Base-by-base conservation (phyloP, 305 asterid species). In the Solanum hybrid region DNA sequence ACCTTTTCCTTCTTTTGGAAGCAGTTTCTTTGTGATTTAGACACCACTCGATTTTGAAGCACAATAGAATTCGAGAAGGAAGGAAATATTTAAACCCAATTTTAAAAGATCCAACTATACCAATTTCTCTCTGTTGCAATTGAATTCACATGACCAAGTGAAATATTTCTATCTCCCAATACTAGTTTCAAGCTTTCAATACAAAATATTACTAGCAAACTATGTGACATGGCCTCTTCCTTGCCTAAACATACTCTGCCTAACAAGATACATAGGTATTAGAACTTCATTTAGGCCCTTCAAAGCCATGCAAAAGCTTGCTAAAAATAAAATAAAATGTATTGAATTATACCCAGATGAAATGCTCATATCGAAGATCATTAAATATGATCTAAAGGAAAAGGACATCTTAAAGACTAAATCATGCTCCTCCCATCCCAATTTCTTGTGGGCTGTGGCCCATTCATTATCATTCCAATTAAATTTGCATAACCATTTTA, bases 361-460 rank as follows among this genome's bases (percentile, higher is more conserved):
- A 36, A 79, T n/a, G 8, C 86, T 36, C 61, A 36, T 32, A 78
- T 24, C 7, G 6, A n/a, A 34, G 33, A 37, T 36, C 33, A 37
- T 36, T 79, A 37, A 79, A 36, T 37, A 79, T 79, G 61, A 79
- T 79, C 51, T 79, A 37, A 79, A 79, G 14, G 32, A 79, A 37
- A 83, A 83, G 33, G 38, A 45, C 29, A 45, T 83, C 33, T 83
- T 45, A 83, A 45, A 29, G 73, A 83, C 87, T 83, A 15, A 41
- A 9, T 83, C 31, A 45, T 41, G 73, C 38, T 83, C 73, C 73
- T 45, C 72, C 87, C 36, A 45, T 41, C 26, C 87, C 70, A 41
- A 51, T 51, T 83, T 83, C 27, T 83, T 83, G 61, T 36, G 86
- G 86, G 61, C 61, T 83, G 86, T 36, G 86, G 86, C 86, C 86